Evolutionary conservation across 2,329 filamentous ascomycete genomes (phyloP), one percentile per base, ranked within the genome.

Genomic region (Colletotrichum sp.): DNA sequence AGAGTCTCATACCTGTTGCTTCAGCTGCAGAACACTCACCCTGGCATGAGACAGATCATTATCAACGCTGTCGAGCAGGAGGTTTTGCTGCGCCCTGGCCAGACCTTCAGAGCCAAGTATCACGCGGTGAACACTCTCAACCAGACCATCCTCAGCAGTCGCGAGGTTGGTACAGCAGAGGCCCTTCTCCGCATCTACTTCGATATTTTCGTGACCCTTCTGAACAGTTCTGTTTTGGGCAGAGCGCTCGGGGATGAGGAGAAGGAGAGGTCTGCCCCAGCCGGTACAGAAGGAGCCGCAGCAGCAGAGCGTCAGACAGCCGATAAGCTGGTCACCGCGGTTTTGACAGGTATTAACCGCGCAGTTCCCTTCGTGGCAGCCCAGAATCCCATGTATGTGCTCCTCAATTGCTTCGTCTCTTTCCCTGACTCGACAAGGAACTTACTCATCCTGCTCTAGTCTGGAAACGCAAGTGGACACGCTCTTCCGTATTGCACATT

Each of bases 61-160:
- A 93, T 98, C 79, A 93, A 92, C 77, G 92, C 93, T 12, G 93
- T 99, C 59, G 96, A 99, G 84, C 93, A 94, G 71, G 96, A 99
- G 80, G 91, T 98, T 63, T 87, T 99, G 26, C 94, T 98, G 82
- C 92, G 95, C 69, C 95, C 96, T 0, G 95, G 95, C 13, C 97
- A 99, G 84, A 96, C 92, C 81, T 89, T 94, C 44, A 95, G 98
- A 80, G 95, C 96, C 55, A 98, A 95, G 83, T 99, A 99, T 86
- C 98, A 98, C 84, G 96, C 95, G 39, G 93, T 98, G 83, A 98
- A 98, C 83, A 99, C 97, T 0, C 89, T 99, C 66, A 99, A 99
- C 83, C 98, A 99, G 86, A 99, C 96, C 0, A 96, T 99, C 66
- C 86, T 99, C 66, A 98, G 95, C 84, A 91, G 87, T 71, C 97